Conservation (phyloP, 768 basidiomycete genomes). For the Hypholoma sublateritium region DNA sequence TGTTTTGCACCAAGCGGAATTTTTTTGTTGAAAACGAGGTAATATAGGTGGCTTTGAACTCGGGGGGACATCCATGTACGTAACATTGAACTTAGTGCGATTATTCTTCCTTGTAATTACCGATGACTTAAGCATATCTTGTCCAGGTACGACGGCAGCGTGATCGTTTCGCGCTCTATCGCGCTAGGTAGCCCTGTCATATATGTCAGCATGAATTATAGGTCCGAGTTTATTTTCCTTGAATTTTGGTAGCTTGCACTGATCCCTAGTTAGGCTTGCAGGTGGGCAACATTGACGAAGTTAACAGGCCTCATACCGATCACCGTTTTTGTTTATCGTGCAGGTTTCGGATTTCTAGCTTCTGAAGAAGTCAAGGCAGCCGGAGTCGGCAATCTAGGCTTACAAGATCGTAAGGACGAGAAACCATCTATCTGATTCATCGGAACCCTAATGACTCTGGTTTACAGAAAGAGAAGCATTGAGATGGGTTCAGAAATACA, state of each 20-base stretch:
- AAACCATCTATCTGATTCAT: slow-evolving; percentile 10
- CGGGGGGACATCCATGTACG: slow-evolving; percentile 34
- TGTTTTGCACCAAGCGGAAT: slow-evolving; percentile 9
- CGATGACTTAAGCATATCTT: neutral
- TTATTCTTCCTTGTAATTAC: neutral
- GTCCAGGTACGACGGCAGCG: slow-evolving; percentile 41
- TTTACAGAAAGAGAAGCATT: slow-evolving; percentile 54
- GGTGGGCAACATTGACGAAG: neutral
- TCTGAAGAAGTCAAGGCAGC: slow-evolving; percentile 51
- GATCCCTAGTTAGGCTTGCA: slow-evolving; percentile 3
- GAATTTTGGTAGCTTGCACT: neutral
- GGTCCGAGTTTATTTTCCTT: slow-evolving; percentile 15
- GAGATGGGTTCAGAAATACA: slow-evolving; percentile 68
- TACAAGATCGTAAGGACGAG: slow-evolving; percentile 53
- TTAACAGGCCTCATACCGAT: neutral
- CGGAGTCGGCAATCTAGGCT: slow-evolving; percentile 59
- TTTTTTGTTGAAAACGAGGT: neutral
- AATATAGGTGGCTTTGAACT: slow-evolving; percentile 15
- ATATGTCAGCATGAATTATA: slow-evolving; percentile 57
- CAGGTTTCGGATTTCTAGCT: slow-evolving; percentile 53
- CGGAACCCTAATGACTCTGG: neutral
- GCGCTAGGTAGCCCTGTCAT: slow-evolving; percentile 42
- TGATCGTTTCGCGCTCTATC: slow-evolving; percentile 48
- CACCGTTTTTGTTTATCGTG: neutral
- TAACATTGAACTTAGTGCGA: neutral